A percentile compares a stretch with the other conserved stretches of the same genome.
These are phyloP conservation scores for Aspergillus viridinutans DNA, from an alignment of 2,329 filamentous ascomycete genomes.

Conservation along the genomic window DNA sequence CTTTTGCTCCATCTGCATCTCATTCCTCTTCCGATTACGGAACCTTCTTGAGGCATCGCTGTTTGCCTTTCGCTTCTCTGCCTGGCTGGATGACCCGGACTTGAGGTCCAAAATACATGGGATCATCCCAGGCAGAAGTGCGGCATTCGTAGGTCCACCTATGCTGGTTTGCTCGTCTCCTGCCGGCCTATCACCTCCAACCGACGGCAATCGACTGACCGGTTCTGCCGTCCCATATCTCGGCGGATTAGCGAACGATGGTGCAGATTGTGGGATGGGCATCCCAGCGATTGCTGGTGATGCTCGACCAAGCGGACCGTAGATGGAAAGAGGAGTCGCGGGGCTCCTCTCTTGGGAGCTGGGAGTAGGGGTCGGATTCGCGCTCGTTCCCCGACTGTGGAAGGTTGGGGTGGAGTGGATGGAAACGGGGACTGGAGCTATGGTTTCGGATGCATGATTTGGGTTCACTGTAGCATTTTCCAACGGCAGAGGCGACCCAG, in stretches of 20 bases:
- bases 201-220: constrained; percentile 20
- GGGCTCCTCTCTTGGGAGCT: constrained; percentile 35
- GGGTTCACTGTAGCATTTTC: constrained; percentile 23
- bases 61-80: constrained; percentile 41
- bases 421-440: constrained; percentile 16
- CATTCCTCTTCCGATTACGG: constrained; percentile 39
- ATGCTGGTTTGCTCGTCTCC: constrained; percentile 15
- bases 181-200: constrained; percentile 14
- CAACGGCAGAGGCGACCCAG: constrained; percentile 23
- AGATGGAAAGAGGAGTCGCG: constrained; percentile 30
- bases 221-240: constrained; percentile 26
- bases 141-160: constrained; percentile 8
- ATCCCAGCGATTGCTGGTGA: constrained; percentile 26
- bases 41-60: constrained; percentile 41
- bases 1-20: constrained; percentile 37
- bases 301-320: constrained; percentile 26
- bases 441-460: constrained; percentile 13
- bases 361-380: constrained; percentile 26
- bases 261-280: constrained; percentile 16
- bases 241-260: constrained; percentile 12
- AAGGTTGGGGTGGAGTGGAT: constrained; percentile 32
- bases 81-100: constrained; percentile 39
- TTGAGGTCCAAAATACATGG: constrained; percentile 38
- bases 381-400: constrained; percentile 29
- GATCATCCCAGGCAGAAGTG: constrained; percentile 27